Percentiles rank a stretch among this genome's conserved stretches.
These are phyloP conservation scores for Penicillium malachiteum DNA, from an alignment of 495 filamentous ascomycete species.

Conservation along the genomic window DNA sequence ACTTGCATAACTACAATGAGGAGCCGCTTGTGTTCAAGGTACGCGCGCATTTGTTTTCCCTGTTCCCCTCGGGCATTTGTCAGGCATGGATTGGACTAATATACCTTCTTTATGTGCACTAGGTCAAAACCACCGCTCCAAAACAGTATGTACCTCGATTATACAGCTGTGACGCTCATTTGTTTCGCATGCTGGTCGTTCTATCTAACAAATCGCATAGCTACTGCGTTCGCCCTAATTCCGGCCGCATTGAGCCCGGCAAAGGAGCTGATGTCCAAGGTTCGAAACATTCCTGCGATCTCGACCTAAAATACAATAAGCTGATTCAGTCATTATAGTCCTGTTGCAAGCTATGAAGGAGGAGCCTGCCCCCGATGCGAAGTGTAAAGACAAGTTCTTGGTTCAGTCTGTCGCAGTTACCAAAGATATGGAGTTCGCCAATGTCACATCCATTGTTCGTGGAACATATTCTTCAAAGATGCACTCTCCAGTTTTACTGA, in stretches of 20 bases:
- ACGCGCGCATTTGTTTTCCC: slow-evolving; percentile 23
- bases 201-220: slow-evolving; percentile 44
- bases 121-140: slow-evolving; percentile 99
- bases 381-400: slow-evolving; percentile 96
- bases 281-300: slow-evolving; percentile 42
- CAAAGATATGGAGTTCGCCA: slow-evolving; percentile 76
- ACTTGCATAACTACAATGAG: slow-evolving; percentile 73
- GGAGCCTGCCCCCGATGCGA: slow-evolving; percentile 79
- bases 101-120: slow-evolving; percentile 8
- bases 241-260: slow-evolving; percentile 87
- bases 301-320: neutral
- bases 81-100: slow-evolving; percentile 21
- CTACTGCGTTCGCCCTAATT: slow-evolving; percentile 98
- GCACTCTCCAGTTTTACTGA: slow-evolving; percentile 13
- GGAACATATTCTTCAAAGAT: neutral
- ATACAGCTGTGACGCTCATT: neutral
- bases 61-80: slow-evolving; percentile 9
- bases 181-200: slow-evolving; percentile 1
- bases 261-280: slow-evolving; percentile 89
- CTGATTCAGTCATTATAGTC: slow-evolving; percentile 52
- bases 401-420: slow-evolving; percentile 90
- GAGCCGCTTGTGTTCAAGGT: slow-evolving; percentile 96
- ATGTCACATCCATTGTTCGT: slow-evolving; percentile 76
- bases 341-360: slow-evolving; percentile 97
- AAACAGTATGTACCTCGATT: slow-evolving; percentile 75